Conservation (phyloP, 495 filamentous ascomycete genomes). For the Chaetomium fimeti region DNA sequence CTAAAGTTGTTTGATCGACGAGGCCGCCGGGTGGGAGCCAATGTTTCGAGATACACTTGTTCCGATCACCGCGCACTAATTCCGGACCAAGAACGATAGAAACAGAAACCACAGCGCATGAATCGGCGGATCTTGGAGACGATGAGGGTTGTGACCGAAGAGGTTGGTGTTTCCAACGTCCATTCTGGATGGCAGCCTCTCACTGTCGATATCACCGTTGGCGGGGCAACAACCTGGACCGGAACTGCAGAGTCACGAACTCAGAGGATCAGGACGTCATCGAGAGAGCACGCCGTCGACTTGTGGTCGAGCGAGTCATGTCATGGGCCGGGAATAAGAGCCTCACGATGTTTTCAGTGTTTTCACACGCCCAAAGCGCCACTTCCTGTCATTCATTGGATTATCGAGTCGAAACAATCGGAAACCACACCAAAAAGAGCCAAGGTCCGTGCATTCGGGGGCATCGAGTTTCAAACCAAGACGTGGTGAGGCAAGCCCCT, state of each 20-base stretch:
- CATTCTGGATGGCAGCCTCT: background rate
- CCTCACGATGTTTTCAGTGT: background rate
- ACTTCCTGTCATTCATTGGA: background rate
- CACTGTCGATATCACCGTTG: background rate
- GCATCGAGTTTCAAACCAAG: conserved; percentile 8
- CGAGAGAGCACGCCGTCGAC: background rate
- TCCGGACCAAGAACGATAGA: background rate
- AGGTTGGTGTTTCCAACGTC: background rate
- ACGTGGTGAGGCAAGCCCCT: conserved; percentile 1
- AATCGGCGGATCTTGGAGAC: background rate
- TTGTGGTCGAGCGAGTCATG: background rate
- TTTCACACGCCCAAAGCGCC: background rate
- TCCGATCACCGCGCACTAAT: background rate
- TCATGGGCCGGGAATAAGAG: conserved; percentile 1
- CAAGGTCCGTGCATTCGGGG: conserved; percentile 3
- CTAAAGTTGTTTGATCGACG: conserved; percentile 7
- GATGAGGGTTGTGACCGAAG: background rate
- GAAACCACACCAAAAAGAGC: background rate
- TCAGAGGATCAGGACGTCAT: background rate
- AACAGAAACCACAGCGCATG: background rate
- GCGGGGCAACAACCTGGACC: too few relatives aligned
- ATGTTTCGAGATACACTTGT: background rate
- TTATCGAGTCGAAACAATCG: background rate
- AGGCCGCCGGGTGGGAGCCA: background rate
- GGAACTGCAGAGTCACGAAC: too few relatives aligned